A percentile compares a stretch with the other conserved stretches of the same genome.
phyloP scores from a whole-genome alignment of 2,329 filamentous ascomycete species.

The Diaporthe sp. region DNA sequence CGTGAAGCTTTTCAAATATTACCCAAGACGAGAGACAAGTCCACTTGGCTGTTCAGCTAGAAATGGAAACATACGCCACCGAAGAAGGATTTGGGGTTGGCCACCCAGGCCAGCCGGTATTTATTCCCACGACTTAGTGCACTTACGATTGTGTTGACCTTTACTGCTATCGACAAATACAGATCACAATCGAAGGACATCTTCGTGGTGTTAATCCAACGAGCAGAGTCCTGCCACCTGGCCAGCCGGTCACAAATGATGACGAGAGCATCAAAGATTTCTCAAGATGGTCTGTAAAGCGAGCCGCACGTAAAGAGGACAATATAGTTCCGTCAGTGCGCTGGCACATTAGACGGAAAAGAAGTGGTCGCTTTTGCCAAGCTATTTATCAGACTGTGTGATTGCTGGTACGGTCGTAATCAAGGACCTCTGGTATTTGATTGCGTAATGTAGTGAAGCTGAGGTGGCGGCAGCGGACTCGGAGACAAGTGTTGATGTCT shows the following conservation, averaged over 20 bases:
- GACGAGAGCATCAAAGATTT: neutral
- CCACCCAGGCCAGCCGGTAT: neutral
- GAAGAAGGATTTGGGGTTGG: neutral
- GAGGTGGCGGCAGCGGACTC: neutral
- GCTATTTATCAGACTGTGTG: neutral
- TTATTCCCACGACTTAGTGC: neutral
- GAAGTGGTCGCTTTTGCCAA: neutral
- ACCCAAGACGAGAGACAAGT: neutral
- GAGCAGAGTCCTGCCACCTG: neutral
- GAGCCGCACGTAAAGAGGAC: neutral
- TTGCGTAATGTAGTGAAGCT: neutral
- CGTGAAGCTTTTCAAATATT: neutral
- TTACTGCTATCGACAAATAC: neutral
- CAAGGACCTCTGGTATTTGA: neutral
- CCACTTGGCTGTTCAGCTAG: neutral
- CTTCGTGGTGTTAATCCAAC: neutral
- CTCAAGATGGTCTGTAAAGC: neutral
- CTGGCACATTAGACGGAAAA: neutral
- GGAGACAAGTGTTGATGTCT: neutral
- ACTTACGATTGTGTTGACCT: neutral
- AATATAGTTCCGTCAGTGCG: conserved; percentile 4
- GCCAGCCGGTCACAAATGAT: neutral
- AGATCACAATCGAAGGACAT: neutral
- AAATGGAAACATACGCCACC: neutral
- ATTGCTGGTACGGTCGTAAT: neutral